These are phyloP conservation scores for Pleurotus pulmonarius DNA, from an alignment of 768 basidiomycete genomes.

Conservation along the genomic window DNA sequence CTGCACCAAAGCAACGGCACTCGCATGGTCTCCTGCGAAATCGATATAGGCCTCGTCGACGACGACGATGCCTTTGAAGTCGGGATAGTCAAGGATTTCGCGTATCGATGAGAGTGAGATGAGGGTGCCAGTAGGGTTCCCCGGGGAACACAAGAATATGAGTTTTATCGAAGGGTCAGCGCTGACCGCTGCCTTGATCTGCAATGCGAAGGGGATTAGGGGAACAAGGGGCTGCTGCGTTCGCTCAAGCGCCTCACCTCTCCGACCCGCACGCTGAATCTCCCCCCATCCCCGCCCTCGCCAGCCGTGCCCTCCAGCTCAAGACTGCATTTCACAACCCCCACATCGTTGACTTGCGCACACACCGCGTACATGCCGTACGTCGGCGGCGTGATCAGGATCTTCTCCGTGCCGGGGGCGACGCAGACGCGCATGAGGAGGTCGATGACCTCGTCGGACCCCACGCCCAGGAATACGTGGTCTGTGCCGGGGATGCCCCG, in stretches of 20 bases:
- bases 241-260: slow-evolving; percentile 44
- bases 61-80: slow-evolving; percentile 87
- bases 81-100: slow-evolving; percentile 67
- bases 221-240: too few relatives aligned
- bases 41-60: slow-evolving; percentile 99
- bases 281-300: slow-evolving; percentile 68
- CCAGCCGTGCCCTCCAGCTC: slow-evolving; percentile 54
- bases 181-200: slow-evolving; percentile 72
- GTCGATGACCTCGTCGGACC: slow-evolving; percentile 96
- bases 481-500: slow-evolving; percentile 60
- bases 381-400: slow-evolving; percentile 89
- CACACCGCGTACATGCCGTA: slow-evolving; percentile 98
- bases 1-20: slow-evolving; percentile 67
- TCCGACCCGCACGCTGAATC: slow-evolving; percentile 73
- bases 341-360: slow-evolving; percentile 93
- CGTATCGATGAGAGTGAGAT: slow-evolving; percentile 71
- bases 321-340: slow-evolving; percentile 72
- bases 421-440: slow-evolving; percentile 90
- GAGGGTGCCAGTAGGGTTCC: slow-evolving; percentile 91
- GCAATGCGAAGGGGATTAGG: neutral
- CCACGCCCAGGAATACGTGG: slow-evolving; percentile 91
- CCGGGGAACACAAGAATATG: slow-evolving; percentile 93
- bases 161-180: slow-evolving; percentile 81
- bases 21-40: slow-evolving; percentile 63
- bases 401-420: slow-evolving; percentile 72